A percentile compares a stretch with the other conserved stretches of the same genome.
Evolutionary conservation across 31 red algal species (phyloP).

Genomic region (Bonnemaisonia californica): DNA sequence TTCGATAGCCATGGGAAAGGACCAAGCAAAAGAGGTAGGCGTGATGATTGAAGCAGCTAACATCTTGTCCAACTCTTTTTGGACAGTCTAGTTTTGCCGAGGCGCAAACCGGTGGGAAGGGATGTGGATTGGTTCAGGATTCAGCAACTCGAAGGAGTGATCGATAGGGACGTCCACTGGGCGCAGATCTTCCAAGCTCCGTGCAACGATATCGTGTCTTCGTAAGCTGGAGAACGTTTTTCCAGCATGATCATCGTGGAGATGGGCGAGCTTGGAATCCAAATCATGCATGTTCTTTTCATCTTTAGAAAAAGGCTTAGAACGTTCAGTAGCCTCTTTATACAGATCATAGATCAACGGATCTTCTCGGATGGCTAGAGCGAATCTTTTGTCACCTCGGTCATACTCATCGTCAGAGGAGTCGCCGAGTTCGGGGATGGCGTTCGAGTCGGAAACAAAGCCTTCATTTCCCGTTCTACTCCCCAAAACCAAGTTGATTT

Average conservation of each 20-base stretch:
- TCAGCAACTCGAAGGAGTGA: constrained; percentile 34
- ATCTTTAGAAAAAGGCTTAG: background rate
- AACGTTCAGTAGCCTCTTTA: background rate
- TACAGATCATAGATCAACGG: background rate
- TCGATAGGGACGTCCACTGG: background rate
- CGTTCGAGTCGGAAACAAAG: background rate
- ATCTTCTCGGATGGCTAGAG: background rate
- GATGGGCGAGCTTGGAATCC: constrained; percentile 5
- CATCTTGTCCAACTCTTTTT: constrained; percentile 36
- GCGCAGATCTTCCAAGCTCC: background rate
- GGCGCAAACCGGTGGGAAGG: background rate
- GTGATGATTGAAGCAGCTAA: background rate
- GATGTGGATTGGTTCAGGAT: background rate
- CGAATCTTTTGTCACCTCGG: background rate
- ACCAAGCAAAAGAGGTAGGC: constrained; percentile 20
- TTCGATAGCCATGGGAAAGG: constrained; percentile 27
- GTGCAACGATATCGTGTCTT: background rate
- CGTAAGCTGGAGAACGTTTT: background rate
- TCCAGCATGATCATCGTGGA: background rate
- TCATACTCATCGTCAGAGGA: background rate
- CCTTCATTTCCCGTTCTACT: background rate
- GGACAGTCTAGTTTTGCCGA: constrained; percentile 2
- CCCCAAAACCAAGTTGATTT: background rate
- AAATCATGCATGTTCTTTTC: background rate
- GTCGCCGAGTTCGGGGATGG: background rate